These are phyloP conservation scores for Beauveria asiatica DNA, from an alignment of 2,329 filamentous ascomycete species.

Conservation along the genomic window DNA sequence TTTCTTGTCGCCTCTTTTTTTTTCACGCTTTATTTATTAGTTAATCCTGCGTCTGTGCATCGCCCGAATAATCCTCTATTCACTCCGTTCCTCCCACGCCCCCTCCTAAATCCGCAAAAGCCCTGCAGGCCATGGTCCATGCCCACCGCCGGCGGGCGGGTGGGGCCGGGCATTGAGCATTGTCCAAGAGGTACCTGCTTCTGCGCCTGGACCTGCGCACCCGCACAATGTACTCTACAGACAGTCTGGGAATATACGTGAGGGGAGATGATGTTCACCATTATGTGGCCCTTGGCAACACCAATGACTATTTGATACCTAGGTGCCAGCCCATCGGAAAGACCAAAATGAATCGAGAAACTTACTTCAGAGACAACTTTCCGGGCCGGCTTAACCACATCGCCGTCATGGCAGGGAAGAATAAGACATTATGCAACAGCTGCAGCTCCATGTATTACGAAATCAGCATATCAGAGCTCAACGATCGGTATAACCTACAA, in stretches of 20 bases:
- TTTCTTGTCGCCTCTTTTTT: background rate
- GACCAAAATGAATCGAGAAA: no score
- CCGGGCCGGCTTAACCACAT: no score
- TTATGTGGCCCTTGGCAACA: no score
- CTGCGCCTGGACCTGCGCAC: background rate
- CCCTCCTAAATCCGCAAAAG: background rate
- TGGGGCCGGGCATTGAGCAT: background rate
- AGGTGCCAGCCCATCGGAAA: no score
- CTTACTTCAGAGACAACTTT: no score
- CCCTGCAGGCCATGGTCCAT: background rate
- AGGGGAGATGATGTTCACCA: no score
- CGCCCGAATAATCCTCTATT: background rate
- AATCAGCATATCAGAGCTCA: no score
- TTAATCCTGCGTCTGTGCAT: background rate
- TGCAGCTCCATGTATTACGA: no score
- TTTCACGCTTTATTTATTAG: background rate
- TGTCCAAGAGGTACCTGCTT: background rate
- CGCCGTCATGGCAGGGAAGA: no score
- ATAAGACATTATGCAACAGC: no score
- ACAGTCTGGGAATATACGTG: background rate
- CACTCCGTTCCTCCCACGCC: background rate
- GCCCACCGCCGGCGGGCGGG: background rate
- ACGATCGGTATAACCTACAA: no score
- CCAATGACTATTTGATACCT: no score
- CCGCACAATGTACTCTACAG: background rate